A percentile compares a stretch with the other conserved stretches of the same genome.
Conservation (phyloP, 805 yeast genomes). For the Wickerhamiella occidentalis region DNA sequence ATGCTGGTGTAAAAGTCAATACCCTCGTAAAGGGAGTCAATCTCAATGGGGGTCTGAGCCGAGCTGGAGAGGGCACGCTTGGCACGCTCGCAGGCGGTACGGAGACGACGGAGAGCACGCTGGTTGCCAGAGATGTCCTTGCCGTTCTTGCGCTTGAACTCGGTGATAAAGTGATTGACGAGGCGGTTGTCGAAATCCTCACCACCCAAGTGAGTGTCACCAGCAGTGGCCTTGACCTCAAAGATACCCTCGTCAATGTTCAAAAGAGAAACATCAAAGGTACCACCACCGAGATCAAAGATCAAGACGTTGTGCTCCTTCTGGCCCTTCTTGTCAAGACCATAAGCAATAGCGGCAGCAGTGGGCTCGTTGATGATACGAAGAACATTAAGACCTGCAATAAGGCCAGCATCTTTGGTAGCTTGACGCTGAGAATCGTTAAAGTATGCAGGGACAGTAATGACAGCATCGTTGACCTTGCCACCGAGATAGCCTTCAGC, state of each 20-base stretch:
- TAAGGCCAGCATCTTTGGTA: conserved; percentile 93
- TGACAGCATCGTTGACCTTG: conserved; percentile 79
- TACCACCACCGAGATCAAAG: conserved; percentile 98
- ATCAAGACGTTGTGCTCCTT: conserved; percentile 81
- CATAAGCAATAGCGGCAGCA: conserved; percentile 98
- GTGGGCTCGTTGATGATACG: conserved; percentile 96
- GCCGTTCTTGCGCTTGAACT: conserved; percentile 97
- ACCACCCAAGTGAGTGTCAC: conserved; percentile 93
- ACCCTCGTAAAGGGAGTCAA: conserved; percentile 91
- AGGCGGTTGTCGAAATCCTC: conserved; percentile 97
- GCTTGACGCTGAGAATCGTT: conserved; percentile 98
- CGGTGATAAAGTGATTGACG: conserved; percentile 83
- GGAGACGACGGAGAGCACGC: conserved; percentile 95
- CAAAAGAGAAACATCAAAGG: conserved; percentile 90
- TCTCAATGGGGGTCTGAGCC: conserved; percentile 89
- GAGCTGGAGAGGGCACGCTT: conserved; percentile 96
- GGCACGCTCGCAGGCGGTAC: conserved; percentile 99
- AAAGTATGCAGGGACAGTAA: conserved; percentile 94
- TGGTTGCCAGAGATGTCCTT: conserved; percentile 86
- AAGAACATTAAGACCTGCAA: conserved; percentile 89
- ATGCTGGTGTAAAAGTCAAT: conserved; percentile 90
- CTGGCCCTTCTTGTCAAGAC: conserved; percentile 55
- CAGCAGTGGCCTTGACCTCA: conserved; percentile 92
- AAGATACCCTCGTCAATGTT: conserved; percentile 93
- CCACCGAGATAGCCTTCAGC: conserved; percentile 86